Evolutionary conservation across 176 grass and related monocot species (phyloP).

Genomic region (Oropetium thomaeum): DNA sequence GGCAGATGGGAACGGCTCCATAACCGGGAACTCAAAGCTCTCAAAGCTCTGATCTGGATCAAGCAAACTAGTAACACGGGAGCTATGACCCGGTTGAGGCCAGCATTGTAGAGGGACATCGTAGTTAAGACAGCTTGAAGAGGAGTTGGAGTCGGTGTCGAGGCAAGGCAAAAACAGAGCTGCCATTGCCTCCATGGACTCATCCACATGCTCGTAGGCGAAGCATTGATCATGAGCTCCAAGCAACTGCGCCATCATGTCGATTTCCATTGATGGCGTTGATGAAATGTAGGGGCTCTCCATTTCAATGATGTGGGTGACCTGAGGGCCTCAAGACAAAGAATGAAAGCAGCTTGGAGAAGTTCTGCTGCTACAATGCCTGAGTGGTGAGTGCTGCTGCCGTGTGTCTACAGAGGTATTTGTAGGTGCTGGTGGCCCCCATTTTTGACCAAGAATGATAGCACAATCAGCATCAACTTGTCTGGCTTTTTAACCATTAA

Average conservation of each 20-base stretch:
- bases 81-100: slow-evolving; percentile 28
- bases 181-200: slow-evolving; percentile 43
- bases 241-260: slow-evolving; percentile 58
- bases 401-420: slow-evolving; percentile 30
- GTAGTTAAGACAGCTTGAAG: slow-evolving; percentile 35
- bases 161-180: slow-evolving; percentile 51
- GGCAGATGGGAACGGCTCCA: slow-evolving; percentile 4
- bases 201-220: slow-evolving; percentile 47
- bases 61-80: slow-evolving; percentile 41
- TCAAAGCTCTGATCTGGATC: slow-evolving; percentile 42
- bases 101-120: slow-evolving; percentile 43
- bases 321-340: slow-evolving; percentile 9
- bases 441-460: slow-evolving; percentile 40
- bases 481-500: slow-evolving; percentile 14
- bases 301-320: slow-evolving; percentile 31
- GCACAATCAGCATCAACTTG: slow-evolving; percentile 36
- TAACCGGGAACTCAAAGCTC: slow-evolving; percentile 35
- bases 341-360: slow-evolving; percentile 15
- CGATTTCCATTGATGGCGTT: slow-evolving; percentile 26
- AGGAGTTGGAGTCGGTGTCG: slow-evolving; percentile 50
- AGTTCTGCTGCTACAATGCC: slow-evolving; percentile 18
- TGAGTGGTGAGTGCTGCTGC: slow-evolving; percentile 34
- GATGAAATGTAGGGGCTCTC: slow-evolving; percentile 39
- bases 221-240: slow-evolving; percentile 55
- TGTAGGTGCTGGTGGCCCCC: slow-evolving; percentile 39